Percentiles rank a stretch among this genome's conserved stretches.
phyloP scores from a whole-genome alignment of 108 stramenopile species.

The Thalassiosira profunda region DNA sequence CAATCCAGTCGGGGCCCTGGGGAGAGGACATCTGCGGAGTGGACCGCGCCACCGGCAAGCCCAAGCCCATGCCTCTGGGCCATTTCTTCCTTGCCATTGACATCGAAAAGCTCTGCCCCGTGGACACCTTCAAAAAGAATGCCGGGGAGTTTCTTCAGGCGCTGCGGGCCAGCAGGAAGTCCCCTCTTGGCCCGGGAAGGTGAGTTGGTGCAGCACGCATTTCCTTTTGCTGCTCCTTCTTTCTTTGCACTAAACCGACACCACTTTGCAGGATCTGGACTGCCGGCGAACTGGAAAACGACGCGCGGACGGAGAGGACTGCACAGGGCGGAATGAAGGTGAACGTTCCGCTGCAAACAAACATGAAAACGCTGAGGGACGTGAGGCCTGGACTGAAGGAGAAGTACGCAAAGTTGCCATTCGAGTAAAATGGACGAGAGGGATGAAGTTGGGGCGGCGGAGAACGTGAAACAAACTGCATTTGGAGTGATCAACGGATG shows the following conservation, averaged over 20 bases:
- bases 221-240: not conserved
- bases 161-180: conserved; percentile 57
- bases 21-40: conserved; percentile 70
- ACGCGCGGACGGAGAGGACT: conserved; percentile 47
- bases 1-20: conserved; percentile 69
- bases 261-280: conserved; percentile 83
- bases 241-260: not conserved
- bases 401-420: conserved; percentile 57
- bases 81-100: conserved; percentile 79
- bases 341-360: conserved; percentile 51
- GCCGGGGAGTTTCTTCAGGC: conserved; percentile 49
- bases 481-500: too few relatives aligned
- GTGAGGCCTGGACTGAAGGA: conserved; percentile 54
- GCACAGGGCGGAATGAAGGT: conserved; percentile 67
- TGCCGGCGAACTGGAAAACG: conserved; percentile 70
- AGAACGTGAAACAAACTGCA: too few relatives aligned
- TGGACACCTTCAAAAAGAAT: conserved; percentile 68
- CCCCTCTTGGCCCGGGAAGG: conserved; percentile 60
- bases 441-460: too few relatives aligned
- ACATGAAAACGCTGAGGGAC: conserved; percentile 60
- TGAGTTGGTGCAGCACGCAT: conserved; percentile 1
- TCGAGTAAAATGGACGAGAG: conserved; percentile 39
- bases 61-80: conserved; percentile 71
- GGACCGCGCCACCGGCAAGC: conserved; percentile 62
- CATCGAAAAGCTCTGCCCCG: conserved; percentile 59